phyloP scores from a whole-genome alignment of 805 yeast species.

The Myxozyma sirexii region DNA sequence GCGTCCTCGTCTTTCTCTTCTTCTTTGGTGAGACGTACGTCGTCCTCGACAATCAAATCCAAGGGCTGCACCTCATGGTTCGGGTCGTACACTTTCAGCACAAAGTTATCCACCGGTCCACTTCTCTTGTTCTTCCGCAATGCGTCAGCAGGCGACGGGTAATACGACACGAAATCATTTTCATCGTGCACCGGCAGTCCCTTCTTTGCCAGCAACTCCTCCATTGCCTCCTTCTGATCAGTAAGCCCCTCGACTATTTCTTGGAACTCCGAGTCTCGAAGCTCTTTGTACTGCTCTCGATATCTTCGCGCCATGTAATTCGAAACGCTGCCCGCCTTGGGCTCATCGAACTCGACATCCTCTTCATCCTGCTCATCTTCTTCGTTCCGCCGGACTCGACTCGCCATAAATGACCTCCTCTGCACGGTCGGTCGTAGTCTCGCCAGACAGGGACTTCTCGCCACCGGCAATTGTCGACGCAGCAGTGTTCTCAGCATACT shows the following conservation, averaged over 20 bases:
- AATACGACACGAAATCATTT: too few species aligned
- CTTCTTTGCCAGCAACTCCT: background rate
- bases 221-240: background rate
- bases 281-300: background rate
- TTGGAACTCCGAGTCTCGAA: background rate
- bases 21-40: background rate
- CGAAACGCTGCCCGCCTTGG: too few species aligned
- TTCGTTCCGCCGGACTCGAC: background rate
- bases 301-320: too few species aligned
- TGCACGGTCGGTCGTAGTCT: background rate
- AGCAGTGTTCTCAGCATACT: background rate
- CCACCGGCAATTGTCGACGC: background rate
- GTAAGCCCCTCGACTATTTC: background rate
- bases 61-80: background rate
- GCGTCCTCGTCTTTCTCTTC: background rate
- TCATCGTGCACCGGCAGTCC: too few species aligned
- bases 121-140: too few species aligned
- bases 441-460: too few species aligned
- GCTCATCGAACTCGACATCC: too few species aligned
- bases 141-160: too few species aligned
- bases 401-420: background rate
- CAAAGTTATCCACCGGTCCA: background rate
- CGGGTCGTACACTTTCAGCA: background rate
- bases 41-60: background rate
- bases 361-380: background rate